A percentile compares a stretch with the other conserved stretches of the same genome.
phyloP scores from a whole-genome alignment of 345 rosid genomes.

The Eucalyptus cloeziana region DNA sequence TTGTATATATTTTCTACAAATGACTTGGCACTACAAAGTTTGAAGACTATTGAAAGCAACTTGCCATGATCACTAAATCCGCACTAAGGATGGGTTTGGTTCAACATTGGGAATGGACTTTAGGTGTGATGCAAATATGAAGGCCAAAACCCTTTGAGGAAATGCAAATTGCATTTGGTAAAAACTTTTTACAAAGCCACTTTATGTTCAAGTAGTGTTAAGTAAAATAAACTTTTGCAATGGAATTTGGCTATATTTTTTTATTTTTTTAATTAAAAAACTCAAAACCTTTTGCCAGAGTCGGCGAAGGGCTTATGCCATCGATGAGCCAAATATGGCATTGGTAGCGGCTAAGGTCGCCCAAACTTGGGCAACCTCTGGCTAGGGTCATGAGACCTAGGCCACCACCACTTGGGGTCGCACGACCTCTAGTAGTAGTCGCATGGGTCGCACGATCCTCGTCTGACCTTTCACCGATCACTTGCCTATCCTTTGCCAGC shows the following conservation, averaged over 20 bases:
- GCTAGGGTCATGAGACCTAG: not conserved
- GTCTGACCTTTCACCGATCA: fast-evolving
- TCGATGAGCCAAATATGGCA: not conserved
- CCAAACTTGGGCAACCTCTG: too few species aligned
- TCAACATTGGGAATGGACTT: not conserved
- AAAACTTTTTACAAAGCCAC: not conserved
- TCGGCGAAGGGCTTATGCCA: not conserved
- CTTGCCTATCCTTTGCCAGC: not conserved
- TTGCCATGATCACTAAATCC: not conserved
- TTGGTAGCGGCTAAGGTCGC: fast-evolving
- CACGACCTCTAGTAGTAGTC: fast-evolving
- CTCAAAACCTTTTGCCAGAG: fast-evolving
- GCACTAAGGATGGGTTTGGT: not conserved
- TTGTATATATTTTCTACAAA: not conserved
- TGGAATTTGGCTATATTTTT: not conserved
- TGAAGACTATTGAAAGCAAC: not conserved
- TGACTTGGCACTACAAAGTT: not conserved
- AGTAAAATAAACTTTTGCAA: not conserved
- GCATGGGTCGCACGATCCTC: fast-evolving
- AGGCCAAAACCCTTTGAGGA: not conserved
- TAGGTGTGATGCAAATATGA: not conserved
- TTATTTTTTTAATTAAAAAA: too few species aligned
- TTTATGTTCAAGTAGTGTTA: not conserved
- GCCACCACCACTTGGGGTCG: not conserved
- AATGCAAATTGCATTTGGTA: not conserved